phyloP scores from a whole-genome alignment of 805 yeast species.

The Zygosaccharomyces gambellarensis region DNA sequence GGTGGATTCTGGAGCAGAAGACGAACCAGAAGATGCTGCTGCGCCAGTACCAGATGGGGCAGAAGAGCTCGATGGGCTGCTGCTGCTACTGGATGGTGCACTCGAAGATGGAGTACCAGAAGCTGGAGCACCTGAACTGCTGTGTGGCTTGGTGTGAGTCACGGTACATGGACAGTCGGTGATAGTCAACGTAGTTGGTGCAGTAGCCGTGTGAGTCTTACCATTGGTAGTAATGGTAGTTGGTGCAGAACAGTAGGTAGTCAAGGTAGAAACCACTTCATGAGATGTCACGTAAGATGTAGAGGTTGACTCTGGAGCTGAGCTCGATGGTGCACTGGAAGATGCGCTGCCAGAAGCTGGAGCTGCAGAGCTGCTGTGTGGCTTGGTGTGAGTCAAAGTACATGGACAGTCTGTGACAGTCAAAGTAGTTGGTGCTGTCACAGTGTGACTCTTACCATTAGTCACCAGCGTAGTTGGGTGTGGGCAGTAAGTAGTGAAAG shows the following conservation, averaged over 20 bases:
- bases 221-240: conserved; percentile 62
- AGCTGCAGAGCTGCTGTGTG: conserved; percentile 11
- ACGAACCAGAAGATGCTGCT: background rate
- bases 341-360: background rate
- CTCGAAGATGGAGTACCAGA: too few relatives aligned
- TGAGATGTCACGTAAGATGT: too few relatives aligned
- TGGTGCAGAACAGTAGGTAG: conserved; percentile 79
- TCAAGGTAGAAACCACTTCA: conserved; percentile 59
- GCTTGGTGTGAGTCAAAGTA: conserved; percentile 38
- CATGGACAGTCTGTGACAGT: conserved; percentile 87
- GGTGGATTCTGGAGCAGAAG: background rate
- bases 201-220: conserved; percentile 69
- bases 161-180: conserved; percentile 81
- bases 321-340: background rate
- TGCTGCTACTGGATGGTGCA: background rate
- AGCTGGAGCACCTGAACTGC: background rate
- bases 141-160: background rate
- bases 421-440: conserved; percentile 73
- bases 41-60: background rate
- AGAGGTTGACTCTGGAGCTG: background rate
- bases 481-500: conserved; percentile 81
- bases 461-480: conserved; percentile 59
- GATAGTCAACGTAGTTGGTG: conserved; percentile 76
- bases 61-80: background rate
- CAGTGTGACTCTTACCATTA: conserved; percentile 67